Base-by-base conservation (phyloP, 768 basidiomycete genomes). In the Rhizopogon sp. region DNA sequence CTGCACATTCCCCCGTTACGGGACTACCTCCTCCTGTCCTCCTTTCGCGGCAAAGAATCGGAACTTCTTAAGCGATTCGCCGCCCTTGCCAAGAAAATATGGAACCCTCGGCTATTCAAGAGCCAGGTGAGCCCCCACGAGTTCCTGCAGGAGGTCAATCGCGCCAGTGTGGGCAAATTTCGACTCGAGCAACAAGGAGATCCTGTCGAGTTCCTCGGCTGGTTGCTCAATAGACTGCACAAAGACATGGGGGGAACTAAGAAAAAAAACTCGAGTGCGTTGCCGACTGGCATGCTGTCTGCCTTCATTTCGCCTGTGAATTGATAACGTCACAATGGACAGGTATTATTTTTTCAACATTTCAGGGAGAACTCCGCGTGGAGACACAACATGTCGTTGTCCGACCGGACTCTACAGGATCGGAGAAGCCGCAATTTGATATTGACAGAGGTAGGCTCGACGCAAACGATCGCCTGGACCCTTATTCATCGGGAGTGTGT, bases 41-140 rank as follows among this genome's bases (percentile, higher is more conserved):
- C 82, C 59, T 85, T 85, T 61, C 77, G 74, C 28, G 82, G 83
- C 37, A 91, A 90, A 66, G 83, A 90, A 58, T 76, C 91, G 6
- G 97, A 99, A 66, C 81, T 98, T 53, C 75, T 98, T 41, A 88
- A 84, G 64, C 85, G 97, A 22, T 92, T 98, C 63, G 86, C 91
- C 16, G 78, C 82, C 11, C 79, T 99, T 17, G 87, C 92, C 2
- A 93, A 93, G 70, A 94, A 98, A 72, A 66, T 98, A 39, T 99
- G 97, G 97, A 98, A 97, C 71, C 93, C 95, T 8, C 78, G 87
- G 50, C 73, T 96, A 54, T 99, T 99, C 83, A 99, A 99, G 71
- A 88, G 90, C 57, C 97, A 99, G 79, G 94, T 98, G 62, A 91
- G 88, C 61, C 97, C 97, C n/a, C 97, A 99, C 68, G 97, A 99